phyloP scores from a whole-genome alignment of 176 grass and related monocot genomes.

The Triticum monococcum region DNA sequence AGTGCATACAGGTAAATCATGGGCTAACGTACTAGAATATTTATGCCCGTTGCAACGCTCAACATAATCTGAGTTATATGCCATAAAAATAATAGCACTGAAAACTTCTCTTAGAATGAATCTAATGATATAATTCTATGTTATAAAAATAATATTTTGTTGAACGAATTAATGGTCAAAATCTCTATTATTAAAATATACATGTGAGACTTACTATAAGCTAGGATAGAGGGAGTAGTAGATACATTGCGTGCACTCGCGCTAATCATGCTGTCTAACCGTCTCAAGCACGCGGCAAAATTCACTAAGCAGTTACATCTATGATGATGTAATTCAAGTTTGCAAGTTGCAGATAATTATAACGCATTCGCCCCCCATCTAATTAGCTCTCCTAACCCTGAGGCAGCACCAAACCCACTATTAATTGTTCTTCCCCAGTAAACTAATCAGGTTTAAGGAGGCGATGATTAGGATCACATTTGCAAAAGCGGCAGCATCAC shows the following conservation, averaged over 20 bases:
- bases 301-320: background rate
- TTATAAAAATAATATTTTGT: too few relatives aligned
- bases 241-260: background rate
- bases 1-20: too few relatives aligned
- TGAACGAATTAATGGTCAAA: too few relatives aligned
- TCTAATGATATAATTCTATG: too few relatives aligned
- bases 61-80: too few relatives aligned
- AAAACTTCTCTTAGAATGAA: too few relatives aligned
- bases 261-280: conserved; percentile 3
- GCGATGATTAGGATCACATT: conserved; percentile 13
- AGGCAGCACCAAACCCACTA: conserved; percentile 25
- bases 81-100: too few relatives aligned
- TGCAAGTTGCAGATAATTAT: conserved; percentile 7
- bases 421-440: background rate
- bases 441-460: background rate
- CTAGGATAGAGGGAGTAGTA: background rate
- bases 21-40: too few relatives aligned
- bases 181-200: too few relatives aligned
- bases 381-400: background rate
- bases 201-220: too few relatives aligned
- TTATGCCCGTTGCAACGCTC: too few relatives aligned
- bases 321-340: background rate
- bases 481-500: background rate
- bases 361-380: background rate
- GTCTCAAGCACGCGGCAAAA: background rate